Conservation (phyloP, 2,329 filamentous ascomycete genomes). For the Didymella glomerata region DNA sequence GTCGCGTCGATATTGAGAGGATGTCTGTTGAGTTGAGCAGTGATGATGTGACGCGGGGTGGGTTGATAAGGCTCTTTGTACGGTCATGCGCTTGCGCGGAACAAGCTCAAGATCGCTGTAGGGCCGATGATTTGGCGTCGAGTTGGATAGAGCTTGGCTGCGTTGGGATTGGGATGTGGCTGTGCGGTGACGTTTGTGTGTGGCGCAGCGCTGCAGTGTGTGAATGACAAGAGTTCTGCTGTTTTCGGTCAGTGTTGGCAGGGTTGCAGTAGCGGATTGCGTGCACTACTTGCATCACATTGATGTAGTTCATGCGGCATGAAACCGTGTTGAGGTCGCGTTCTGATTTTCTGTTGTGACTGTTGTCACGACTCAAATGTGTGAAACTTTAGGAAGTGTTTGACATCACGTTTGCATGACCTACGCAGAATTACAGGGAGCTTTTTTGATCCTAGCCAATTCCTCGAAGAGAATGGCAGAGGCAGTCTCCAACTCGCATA, state of each 20-base stretch:
- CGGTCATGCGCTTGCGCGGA: neutral
- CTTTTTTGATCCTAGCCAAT: neutral
- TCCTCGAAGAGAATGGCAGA: neutral
- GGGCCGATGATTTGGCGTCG: neutral
- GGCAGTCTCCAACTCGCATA: neutral
- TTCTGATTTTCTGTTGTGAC: neutral
- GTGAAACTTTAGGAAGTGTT: neutral
- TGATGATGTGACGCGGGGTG: slow-evolving; percentile 2
- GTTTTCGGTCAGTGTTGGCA: neutral
- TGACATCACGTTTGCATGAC: neutral
- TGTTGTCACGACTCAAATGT: neutral
- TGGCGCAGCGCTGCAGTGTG: neutral
- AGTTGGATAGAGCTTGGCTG: slow-evolving; percentile 6
- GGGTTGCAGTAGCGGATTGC: too few relatives aligned
- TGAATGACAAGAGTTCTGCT: too few relatives aligned
- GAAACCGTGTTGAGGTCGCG: neutral
- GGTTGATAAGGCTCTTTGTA: neutral
- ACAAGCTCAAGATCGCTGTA: slow-evolving; percentile 5
- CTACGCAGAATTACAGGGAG: neutral
- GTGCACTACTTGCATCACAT: neutral
- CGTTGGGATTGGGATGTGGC: slow-evolving; percentile 2
- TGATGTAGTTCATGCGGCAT: neutral
- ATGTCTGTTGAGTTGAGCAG: neutral
- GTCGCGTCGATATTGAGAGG: too few relatives aligned
- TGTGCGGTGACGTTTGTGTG: slow-evolving; percentile 1